Evolutionary conservation across 768 basidiomycete species (phyloP).

Genomic region (Tulasnella sp.): DNA sequence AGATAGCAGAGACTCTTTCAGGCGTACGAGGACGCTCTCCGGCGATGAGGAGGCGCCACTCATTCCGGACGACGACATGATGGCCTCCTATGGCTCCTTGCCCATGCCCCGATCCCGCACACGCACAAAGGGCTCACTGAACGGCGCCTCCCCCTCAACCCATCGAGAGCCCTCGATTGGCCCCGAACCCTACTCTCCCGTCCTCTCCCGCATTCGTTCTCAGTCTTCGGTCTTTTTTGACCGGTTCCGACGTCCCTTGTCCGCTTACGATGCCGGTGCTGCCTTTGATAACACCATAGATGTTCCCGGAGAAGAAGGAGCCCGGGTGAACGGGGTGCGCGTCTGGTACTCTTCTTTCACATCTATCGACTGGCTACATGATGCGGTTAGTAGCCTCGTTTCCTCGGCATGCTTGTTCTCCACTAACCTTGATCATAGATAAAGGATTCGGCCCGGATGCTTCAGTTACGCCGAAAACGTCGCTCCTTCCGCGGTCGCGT

Average conservation of each 20-base stretch:
- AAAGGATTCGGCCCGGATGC: slow-evolving; percentile 78
- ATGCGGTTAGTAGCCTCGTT: slow-evolving; percentile 37
- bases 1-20: background rate
- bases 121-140: background rate
- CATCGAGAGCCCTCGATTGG: background rate
- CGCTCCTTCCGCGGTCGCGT: slow-evolving; percentile 57
- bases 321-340: slow-evolving; percentile 72
- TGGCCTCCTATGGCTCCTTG: slow-evolving; percentile 16
- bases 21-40: background rate
- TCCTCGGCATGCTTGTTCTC: background rate
- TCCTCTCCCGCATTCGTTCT: slow-evolving; percentile 11
- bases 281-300: slow-evolving; percentile 16
- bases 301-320: slow-evolving; percentile 31
- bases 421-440: slow-evolving; percentile 42
- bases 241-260: slow-evolving; percentile 13
- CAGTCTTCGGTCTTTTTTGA: slow-evolving; percentile 6
- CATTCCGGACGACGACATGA: background rate
- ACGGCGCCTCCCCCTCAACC: background rate
- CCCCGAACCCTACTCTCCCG: background rate
- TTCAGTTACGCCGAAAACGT: slow-evolving; percentile 47
- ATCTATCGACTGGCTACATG: slow-evolving; percentile 93
- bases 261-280: slow-evolving; percentile 17
- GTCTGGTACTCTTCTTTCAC: slow-evolving; percentile 86
- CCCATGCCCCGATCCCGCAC: slow-evolving; percentile 1
- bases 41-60: background rate